These are phyloP conservation scores for Solanum hybrid DNA, from an alignment of 305 asterid genomes.

Conservation along the genomic window DNA sequence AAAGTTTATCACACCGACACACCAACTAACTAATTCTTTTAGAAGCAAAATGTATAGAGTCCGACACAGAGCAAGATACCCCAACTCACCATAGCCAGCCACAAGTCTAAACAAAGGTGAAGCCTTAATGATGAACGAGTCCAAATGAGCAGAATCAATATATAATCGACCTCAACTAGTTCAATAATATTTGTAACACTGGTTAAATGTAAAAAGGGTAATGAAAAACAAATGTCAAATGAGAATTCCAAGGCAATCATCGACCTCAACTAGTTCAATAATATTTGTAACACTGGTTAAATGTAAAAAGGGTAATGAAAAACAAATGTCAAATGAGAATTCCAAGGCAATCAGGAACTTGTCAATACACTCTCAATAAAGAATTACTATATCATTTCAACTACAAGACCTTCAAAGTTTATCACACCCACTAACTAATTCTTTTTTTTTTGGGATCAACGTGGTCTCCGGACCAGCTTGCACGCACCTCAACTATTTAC, in stretches of 20 bases:
- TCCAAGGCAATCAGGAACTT: neutral
- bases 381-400: neutral
- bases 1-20: neutral
- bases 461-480: neutral
- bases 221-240: too few species aligned
- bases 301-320: neutral
- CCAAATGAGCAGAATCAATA: neutral
- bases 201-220: neutral
- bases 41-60: neutral
- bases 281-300: too few species aligned
- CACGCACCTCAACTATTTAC: neutral
- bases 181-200: neutral
- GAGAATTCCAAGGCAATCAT: too few species aligned
- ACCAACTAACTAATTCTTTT: neutral
- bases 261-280: too few species aligned
- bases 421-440: neutral
- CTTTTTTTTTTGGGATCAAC: neutral
- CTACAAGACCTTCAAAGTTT: neutral
- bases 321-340: neutral
- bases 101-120: neutral
- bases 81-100: neutral
- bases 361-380: neutral
- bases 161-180: neutral
- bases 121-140: neutral
- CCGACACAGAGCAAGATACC: neutral